These are phyloP conservation scores for Apiosordaria backusii DNA, from an alignment of 495 filamentous ascomycete genomes.

Conservation along the genomic window DNA sequence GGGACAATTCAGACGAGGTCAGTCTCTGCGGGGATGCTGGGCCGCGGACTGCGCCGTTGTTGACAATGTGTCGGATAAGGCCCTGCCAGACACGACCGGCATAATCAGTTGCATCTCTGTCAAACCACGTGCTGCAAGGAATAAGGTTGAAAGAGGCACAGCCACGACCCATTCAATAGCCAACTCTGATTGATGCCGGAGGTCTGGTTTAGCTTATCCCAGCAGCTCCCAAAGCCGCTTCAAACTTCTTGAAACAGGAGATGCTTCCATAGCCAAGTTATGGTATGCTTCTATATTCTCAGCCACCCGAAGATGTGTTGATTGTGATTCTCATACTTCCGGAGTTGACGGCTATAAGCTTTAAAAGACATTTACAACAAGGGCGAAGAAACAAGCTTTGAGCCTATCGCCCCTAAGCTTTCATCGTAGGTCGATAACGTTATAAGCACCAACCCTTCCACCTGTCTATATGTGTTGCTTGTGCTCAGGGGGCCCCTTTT, in stretches of 20 bases:
- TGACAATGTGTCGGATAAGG: neutral
- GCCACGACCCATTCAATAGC: neutral
- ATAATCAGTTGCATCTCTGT: neutral
- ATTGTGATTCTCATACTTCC: no score
- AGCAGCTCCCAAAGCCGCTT: no score
- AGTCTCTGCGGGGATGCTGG: neutral
- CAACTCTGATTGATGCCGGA: no score
- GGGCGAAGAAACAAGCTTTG: no score
- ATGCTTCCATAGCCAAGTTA: no score
- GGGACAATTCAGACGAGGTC: neutral
- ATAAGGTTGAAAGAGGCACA: neutral
- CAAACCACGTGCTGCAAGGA: neutral
- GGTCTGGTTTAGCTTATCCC: no score
- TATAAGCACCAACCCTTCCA: neutral
- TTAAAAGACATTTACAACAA: no score
- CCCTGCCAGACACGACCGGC: neutral
- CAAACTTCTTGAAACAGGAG: no score
- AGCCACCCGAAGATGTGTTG: no score
- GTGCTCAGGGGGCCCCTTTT: neutral
- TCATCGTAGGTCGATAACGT: neutral
- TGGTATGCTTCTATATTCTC: no score
- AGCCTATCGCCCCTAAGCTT: no score
- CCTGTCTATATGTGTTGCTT: neutral
- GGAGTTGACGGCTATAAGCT: no score
- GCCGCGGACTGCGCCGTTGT: neutral